Conservation (phyloP, 2,329 filamentous ascomycete species). For the Westerdykella aurantiaca region DNA sequence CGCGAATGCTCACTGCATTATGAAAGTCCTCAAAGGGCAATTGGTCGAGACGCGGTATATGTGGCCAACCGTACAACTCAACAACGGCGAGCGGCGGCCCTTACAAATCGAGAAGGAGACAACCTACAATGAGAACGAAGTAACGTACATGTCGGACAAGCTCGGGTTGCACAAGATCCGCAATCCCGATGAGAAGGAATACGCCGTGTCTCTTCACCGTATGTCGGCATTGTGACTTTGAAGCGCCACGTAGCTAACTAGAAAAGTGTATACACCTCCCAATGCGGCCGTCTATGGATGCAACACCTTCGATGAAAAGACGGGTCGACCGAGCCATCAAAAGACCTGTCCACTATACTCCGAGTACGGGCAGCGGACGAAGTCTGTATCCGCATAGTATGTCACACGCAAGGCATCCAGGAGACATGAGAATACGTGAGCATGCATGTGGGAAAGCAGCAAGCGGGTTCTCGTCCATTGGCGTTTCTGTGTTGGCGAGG, state of each 20-base stretch:
- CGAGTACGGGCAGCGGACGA: conserved; percentile 20
- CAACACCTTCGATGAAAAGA: conserved; percentile 71
- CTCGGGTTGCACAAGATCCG: conserved; percentile 78
- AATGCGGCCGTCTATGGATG: conserved; percentile 81
- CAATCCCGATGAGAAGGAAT: conserved; percentile 64
- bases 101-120: conserved; percentile 63
- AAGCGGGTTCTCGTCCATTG: too few species aligned
- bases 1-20: conserved; percentile 78
- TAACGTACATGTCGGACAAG: conserved; percentile 87
- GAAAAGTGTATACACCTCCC: conserved; percentile 71
- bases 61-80: conserved; percentile 54
- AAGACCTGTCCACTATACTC: conserved; percentile 29
- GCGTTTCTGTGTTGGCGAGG: too few species aligned
- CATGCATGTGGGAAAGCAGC: too few species aligned
- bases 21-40: conserved; percentile 76
- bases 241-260: conserved; percentile 2
- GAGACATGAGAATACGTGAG: too few species aligned
- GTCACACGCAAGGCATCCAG: too few species aligned
- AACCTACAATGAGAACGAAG: conserved; percentile 62
- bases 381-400: too few species aligned
- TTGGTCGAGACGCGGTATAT: conserved; percentile 77
- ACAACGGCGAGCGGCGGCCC: conserved; percentile 46
- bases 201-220: conserved; percentile 79
- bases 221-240: conserved; percentile 26
- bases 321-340: conserved; percentile 46